Percentiles rank a stretch among this genome's conserved stretches.
Conservation (phyloP, 768 basidiomycete genomes). For the Hemileccinum rubropunctum region DNA sequence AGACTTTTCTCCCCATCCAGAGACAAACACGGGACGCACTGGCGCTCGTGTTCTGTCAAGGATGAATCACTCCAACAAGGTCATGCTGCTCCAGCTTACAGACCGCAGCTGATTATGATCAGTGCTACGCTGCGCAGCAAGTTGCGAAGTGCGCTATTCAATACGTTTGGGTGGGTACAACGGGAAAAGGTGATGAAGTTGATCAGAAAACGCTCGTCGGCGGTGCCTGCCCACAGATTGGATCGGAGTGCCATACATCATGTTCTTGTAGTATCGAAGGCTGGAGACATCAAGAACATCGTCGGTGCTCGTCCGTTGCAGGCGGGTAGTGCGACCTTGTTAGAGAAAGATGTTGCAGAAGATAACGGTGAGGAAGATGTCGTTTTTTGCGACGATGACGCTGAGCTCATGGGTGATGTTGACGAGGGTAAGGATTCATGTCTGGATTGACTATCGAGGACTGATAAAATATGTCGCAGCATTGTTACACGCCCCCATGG, state of each 20-base stretch:
- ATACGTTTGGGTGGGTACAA: conserved; percentile 59
- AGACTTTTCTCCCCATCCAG: conserved; percentile 45
- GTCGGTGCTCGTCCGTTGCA: conserved; percentile 37
- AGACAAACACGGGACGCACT: not conserved
- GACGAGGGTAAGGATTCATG: conserved; percentile 20
- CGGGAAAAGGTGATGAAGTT: conserved; percentile 35
- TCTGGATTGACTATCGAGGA: not conserved
- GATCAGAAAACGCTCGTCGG: conserved; percentile 24
- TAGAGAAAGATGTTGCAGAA: not conserved
- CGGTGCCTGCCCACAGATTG: conserved; percentile 26
- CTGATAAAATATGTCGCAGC: conserved; percentile 34
- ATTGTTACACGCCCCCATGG: conserved; percentile 44
- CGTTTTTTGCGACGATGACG: conserved; percentile 25
- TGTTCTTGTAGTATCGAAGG: conserved; percentile 58
- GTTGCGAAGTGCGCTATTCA: conserved; percentile 39
- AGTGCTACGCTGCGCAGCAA: conserved; percentile 68
- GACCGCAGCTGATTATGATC: conserved; percentile 62
- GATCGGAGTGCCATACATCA: conserved; percentile 43
- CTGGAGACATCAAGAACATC: conserved; percentile 53
- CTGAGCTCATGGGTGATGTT: conserved; percentile 14
- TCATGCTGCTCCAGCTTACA: conserved; percentile 12
- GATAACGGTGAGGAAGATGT: conserved; percentile 8
- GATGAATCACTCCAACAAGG: conserved; percentile 10
- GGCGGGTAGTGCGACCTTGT: not conserved
- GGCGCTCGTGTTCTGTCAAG: not conserved